Percentiles rank a stretch among this genome's conserved stretches.
These are phyloP conservation scores for Phytophthora pseudosyringae DNA, from an alignment of 352 stramenopile species.

Conservation along the genomic window DNA sequence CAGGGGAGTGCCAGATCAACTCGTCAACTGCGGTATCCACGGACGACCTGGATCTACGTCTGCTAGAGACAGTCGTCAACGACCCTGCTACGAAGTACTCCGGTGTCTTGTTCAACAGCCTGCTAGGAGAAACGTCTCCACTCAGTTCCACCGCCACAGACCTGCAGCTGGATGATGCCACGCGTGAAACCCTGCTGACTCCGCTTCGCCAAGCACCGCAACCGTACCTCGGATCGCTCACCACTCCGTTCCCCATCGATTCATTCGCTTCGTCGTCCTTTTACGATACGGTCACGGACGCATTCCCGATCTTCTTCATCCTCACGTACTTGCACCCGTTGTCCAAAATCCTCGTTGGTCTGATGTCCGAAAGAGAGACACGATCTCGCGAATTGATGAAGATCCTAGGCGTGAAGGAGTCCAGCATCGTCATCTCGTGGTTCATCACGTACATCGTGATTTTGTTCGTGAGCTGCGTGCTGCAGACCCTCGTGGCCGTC, in stretches of 20 bases:
- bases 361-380: constrained; percentile 46
- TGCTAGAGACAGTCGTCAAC: constrained; percentile 32
- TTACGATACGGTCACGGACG: constrained; percentile 43
- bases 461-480: constrained; percentile 36
- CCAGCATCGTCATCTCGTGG: constrained; percentile 48
- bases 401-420: constrained; percentile 44
- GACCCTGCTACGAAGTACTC: constrained; percentile 36
- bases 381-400: constrained; percentile 41
- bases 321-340: constrained; percentile 37
- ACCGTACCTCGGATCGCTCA: constrained; percentile 34
- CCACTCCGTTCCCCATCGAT: constrained; percentile 44
- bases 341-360: constrained; percentile 37
- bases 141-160: constrained; percentile 16
- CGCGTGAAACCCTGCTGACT: constrained; percentile 31
- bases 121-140: constrained; percentile 22
- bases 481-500: constrained; percentile 37
- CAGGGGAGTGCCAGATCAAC: constrained; percentile 25
- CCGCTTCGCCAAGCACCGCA: constrained; percentile 47
- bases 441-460: constrained; percentile 48
- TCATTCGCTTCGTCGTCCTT: constrained; percentile 29
- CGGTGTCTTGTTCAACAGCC: constrained; percentile 19
- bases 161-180: constrained; percentile 17
- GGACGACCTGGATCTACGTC: constrained; percentile 17
- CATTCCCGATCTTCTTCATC: constrained; percentile 41
- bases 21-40: constrained; percentile 15